Evolutionary conservation across 305 asterid genomes (phyloP), one percentile per base, ranked within the genome.

Genomic region (Fraxinus platypoda): DNA sequence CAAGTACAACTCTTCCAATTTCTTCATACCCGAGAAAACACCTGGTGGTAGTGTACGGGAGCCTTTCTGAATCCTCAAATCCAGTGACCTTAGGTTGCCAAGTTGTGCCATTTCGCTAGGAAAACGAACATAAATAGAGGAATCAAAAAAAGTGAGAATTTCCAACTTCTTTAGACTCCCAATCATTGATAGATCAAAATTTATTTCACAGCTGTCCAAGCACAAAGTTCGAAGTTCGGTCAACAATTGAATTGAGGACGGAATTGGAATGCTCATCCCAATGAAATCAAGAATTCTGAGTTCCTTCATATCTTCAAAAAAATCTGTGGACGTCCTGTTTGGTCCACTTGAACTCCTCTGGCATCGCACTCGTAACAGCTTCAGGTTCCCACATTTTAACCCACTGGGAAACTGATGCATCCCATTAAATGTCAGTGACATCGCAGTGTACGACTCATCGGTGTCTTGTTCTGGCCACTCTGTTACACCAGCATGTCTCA

Each of bases 1-100:
- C 85, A 82, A 37, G 52, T 82, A 46, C 54, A 46, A 46, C 54
- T 46, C 54, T 46, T 46, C 54, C 54, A 46, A 46, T 46, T 46
- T 46, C 54, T 12, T 46, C 54, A 46, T 46, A 46, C n/a, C 54
- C 54, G n/a, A 46, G 15, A 46, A 46, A 12, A 46, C 13, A 46
- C 54, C 54, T 12, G 54, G 54, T 46, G 54, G n/a, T 46, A 46
- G 54, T 46, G 54, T 13, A 46, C 13, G 54, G 15, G 26, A 72
- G 28, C 66, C 62, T 8, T 8, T 33, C 54, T 13, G 54, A 46
- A 46, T 46, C 54, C 54, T 46, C 54, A 46, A 46, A 46, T 46
- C 54, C 54, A 46, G 54, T 46, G 54, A 46, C 54, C 6, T 46
- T 46, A 46, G n/a, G n/a, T 46, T 46, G 54, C 54, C 54, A 46